phyloP scores from a whole-genome alignment of 257 asterid species.

The Voacanga thouarsii region DNA sequence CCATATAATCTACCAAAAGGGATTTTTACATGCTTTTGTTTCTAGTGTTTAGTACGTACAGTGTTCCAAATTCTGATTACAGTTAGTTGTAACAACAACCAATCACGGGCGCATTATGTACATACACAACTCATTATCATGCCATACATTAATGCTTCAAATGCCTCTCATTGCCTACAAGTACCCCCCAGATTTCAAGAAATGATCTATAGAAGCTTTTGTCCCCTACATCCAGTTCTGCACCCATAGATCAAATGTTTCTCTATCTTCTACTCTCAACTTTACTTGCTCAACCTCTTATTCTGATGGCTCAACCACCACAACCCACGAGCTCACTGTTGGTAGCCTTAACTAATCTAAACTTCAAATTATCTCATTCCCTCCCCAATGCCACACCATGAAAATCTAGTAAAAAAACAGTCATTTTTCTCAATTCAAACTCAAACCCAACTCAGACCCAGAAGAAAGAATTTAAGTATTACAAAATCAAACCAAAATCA shows the following conservation, averaged over 20 bases:
- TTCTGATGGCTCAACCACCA: too few species aligned
- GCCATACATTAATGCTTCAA: slow-evolving; percentile 17
- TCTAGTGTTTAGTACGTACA: slow-evolving; percentile 6
- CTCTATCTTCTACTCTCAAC: too few species aligned
- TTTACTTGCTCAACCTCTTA: too few species aligned
- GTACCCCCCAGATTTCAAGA: neutral
- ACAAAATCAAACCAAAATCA: too few species aligned
- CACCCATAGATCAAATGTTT: slow-evolving; percentile 12
- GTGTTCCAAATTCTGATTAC: slow-evolving; percentile 10
- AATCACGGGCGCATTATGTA: slow-evolving; percentile 32
- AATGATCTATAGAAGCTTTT: slow-evolving; percentile 13
- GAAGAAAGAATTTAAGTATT: too few species aligned
- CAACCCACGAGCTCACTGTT: too few species aligned
- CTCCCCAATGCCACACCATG: too few species aligned
- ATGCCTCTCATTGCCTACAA: neutral
- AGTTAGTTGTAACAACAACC: slow-evolving; percentile 30
- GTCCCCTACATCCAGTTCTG: neutral
- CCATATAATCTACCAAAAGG: slow-evolving; percentile 19
- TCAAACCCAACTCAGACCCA: too few species aligned
- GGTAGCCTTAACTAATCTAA: too few species aligned
- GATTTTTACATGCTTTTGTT: slow-evolving; percentile 35
- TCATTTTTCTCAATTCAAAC: too few species aligned
- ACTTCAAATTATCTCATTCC: too few species aligned
- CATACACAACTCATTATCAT: slow-evolving; percentile 2
- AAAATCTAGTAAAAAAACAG: too few species aligned